Percentiles rank a stretch among this genome's conserved stretches.
These are phyloP conservation scores for Neurospora intermedia DNA, from an alignment of 495 filamentous ascomycete species.

Conservation along the genomic window DNA sequence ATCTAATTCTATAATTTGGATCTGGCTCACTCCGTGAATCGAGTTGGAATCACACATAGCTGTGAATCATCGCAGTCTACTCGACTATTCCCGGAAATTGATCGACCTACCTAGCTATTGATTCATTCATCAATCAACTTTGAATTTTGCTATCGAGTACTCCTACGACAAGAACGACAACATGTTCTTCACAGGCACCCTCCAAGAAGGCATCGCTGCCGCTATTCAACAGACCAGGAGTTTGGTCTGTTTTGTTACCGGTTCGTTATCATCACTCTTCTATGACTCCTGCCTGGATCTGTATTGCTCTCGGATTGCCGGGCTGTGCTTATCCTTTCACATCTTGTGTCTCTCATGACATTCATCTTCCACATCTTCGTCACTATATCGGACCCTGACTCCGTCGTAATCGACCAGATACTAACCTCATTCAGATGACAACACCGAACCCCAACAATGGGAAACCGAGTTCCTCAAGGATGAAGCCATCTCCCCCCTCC, in stretches of 20 bases:
- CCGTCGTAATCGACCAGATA: neutral
- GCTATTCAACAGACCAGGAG: constrained; percentile 52
- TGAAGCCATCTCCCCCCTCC: constrained; percentile 35
- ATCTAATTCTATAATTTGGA: neutral
- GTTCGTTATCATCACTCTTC: constrained; percentile 15
- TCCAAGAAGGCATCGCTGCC: constrained; percentile 66
- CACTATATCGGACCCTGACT: neutral
- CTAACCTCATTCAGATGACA: constrained; percentile 38
- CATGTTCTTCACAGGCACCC: constrained; percentile 71
- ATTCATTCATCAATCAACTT: too few relatives aligned
- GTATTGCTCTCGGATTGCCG: neutral
- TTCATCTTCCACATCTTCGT: neutral
- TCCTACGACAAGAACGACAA: constrained; percentile 4
- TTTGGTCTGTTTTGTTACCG: constrained; percentile 40
- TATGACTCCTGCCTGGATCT: neutral
- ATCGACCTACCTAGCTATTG: neutral
- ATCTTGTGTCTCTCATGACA: neutral
- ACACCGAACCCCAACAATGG: constrained; percentile 58
- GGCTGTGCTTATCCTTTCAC: neutral
- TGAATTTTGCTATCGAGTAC: neutral
- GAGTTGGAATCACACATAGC: neutral
- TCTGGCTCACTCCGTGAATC: neutral
- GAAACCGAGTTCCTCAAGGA: constrained; percentile 61
- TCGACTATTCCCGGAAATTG: neutral
- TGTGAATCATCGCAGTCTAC: neutral